Evolutionary conservation across 1,139 yeast species (phyloP).

Genomic region (Wickerhamomyces sp.): DNA sequence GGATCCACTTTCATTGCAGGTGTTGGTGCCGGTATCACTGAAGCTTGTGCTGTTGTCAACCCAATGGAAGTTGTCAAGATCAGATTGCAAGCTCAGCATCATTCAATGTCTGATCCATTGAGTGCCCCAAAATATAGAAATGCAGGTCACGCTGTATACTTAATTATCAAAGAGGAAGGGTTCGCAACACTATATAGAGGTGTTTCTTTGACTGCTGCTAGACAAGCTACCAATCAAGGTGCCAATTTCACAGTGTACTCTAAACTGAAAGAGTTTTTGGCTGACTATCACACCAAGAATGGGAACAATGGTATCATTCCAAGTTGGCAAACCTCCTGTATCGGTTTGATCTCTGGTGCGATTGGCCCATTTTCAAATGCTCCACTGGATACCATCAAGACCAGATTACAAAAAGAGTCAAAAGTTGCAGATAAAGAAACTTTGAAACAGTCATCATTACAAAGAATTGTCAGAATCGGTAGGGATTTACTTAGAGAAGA

Average conservation of each 20-base stretch:
- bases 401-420: constrained; percentile 90
- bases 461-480: constrained; percentile 78
- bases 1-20: constrained; percentile 82
- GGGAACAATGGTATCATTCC: constrained; percentile 47
- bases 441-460: constrained; percentile 31
- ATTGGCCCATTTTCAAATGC: constrained; percentile 97
- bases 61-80: constrained; percentile 98
- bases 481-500: constrained; percentile 80
- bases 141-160: constrained; percentile 86
- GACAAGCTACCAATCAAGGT: constrained; percentile 98
- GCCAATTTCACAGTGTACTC: constrained; percentile 96
- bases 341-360: constrained; percentile 93
- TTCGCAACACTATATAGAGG: constrained; percentile 87
- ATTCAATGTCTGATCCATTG: constrained; percentile 75
- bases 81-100: constrained; percentile 93
- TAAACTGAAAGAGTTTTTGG: constrained; percentile 68
- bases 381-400: constrained; percentile 94
- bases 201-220: constrained; percentile 90
- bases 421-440: constrained; percentile 60
- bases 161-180: constrained; percentile 89
- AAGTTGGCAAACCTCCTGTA: constrained; percentile 87
- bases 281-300: constrained; percentile 55
- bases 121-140: constrained; percentile 75
- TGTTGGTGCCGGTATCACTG: constrained; percentile 96
- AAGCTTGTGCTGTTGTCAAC: constrained; percentile 89